Evolutionary conservation across 2,329 filamentous ascomycete genomes (phyloP).

Genomic region (Penicillium sp.): DNA sequence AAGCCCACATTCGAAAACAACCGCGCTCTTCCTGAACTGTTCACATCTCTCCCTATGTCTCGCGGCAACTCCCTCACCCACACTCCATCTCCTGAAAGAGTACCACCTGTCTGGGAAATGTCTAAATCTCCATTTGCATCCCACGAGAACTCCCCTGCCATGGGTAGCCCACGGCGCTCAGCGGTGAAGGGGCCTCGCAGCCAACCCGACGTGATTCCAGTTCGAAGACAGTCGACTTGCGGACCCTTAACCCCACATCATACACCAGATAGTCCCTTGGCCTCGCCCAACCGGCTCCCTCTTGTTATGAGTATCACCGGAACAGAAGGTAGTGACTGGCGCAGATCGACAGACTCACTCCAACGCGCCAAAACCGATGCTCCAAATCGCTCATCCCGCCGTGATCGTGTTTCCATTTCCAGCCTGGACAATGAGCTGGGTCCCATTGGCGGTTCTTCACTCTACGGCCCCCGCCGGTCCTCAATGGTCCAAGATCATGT

Average conservation of each 20-base stretch:
- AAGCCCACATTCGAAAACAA: slow-evolving; percentile 18
- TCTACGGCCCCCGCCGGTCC: slow-evolving; percentile 12
- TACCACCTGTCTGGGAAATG: slow-evolving; percentile 26
- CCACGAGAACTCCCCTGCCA: slow-evolving; percentile 24
- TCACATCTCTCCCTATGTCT: slow-evolving; percentile 25
- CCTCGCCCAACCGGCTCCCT: slow-evolving; percentile 15
- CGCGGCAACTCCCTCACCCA: slow-evolving; percentile 21
- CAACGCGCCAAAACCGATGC: slow-evolving; percentile 26
- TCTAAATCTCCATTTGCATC: slow-evolving; percentile 23
- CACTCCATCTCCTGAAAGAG: slow-evolving; percentile 33
- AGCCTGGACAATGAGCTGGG: slow-evolving; percentile 6
- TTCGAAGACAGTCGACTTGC: slow-evolving; percentile 22
- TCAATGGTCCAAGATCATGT: slow-evolving; percentile 27
- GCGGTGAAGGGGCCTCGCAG: slow-evolving; percentile 35
- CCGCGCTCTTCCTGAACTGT: slow-evolving; percentile 24
- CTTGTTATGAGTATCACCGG: slow-evolving; percentile 19
- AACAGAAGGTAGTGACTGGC: slow-evolving; percentile 25
- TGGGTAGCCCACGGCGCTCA: slow-evolving; percentile 33
- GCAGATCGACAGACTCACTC: slow-evolving; percentile 30
- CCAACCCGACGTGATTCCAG: slow-evolving; percentile 24
- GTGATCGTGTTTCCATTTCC: slow-evolving; percentile 8
- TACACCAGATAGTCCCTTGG: neutral
- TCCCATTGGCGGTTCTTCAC: slow-evolving; percentile 9
- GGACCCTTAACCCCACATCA: slow-evolving; percentile 8
- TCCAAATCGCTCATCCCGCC: slow-evolving; percentile 14